These are phyloP conservation scores for Penicillium goetzii DNA, from an alignment of 495 filamentous ascomycete genomes.

Conservation along the genomic window DNA sequence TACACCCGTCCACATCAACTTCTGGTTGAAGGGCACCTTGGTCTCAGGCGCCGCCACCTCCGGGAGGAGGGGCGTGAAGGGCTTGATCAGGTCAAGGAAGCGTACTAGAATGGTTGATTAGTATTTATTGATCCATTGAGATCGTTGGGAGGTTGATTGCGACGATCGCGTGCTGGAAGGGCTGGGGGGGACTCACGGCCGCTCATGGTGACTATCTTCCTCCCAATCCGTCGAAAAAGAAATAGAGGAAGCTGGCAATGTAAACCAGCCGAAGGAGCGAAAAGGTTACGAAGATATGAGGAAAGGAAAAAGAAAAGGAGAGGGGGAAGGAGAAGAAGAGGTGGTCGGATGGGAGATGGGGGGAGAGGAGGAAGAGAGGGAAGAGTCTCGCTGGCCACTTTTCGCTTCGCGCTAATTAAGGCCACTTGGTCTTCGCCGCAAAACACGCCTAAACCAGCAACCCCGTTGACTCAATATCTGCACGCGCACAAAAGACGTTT, in stretches of 20 bases:
- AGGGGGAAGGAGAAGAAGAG: conserved; percentile 39
- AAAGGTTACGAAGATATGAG: conserved; percentile 47
- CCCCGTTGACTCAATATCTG: conserved; percentile 21
- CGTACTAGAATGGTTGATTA: conserved; percentile 66
- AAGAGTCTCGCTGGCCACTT: conserved; percentile 50
- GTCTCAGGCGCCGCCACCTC: conserved; percentile 96
- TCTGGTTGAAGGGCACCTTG: conserved; percentile 98
- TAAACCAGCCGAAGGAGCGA: conserved; percentile 58
- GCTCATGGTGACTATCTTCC: conserved; percentile 49
- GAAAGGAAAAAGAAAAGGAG: conserved; percentile 39
- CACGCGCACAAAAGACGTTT: neutral
- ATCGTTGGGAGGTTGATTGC: conserved; percentile 19
- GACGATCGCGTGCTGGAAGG: conserved; percentile 44
- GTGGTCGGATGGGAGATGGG: conserved; percentile 38
- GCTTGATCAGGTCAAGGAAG: conserved; percentile 99
- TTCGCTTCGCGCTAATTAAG: conserved; percentile 52
- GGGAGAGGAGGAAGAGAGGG: conserved; percentile 41
- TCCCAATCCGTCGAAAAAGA: conserved; percentile 38
- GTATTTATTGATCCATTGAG: conserved; percentile 38
- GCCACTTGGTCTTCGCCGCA: conserved; percentile 49
- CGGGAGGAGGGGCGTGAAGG: conserved; percentile 97
- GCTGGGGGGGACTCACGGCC: conserved; percentile 48
- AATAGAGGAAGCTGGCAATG: conserved; percentile 54
- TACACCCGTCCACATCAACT: conserved; percentile 98
- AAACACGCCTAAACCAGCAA: conserved; percentile 13